Percentiles rank a stretch among this genome's conserved stretches.
Evolutionary conservation across 2,329 filamentous ascomycete genomes (phyloP).

Genomic region (Ceratocystis papillata): DNA sequence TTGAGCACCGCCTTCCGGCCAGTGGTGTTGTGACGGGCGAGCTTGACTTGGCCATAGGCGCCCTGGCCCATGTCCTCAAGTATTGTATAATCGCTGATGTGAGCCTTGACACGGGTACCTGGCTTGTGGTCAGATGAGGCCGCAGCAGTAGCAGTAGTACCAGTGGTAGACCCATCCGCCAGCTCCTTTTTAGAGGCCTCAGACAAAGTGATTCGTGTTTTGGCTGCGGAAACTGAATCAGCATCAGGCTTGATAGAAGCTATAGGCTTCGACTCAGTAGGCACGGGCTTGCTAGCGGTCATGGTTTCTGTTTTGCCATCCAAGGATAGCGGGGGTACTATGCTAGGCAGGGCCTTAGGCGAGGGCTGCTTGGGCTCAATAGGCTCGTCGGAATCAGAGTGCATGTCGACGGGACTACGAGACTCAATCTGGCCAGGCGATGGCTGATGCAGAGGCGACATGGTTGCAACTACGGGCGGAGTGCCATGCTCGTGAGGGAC

Average conservation of each 20-base stretch:
- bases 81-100: slow-evolving; percentile 80
- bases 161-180: not conserved
- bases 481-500: slow-evolving; percentile 47
- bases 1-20: slow-evolving; percentile 86
- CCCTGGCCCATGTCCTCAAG: slow-evolving; percentile 98
- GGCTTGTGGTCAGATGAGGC: slow-evolving; percentile 51
- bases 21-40: slow-evolving; percentile 73
- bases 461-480: slow-evolving; percentile 50
- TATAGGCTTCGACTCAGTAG: not conserved
- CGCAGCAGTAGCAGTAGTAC: slow-evolving; percentile 10
- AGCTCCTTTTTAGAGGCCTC: not conserved
- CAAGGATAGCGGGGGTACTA: slow-evolving; percentile 17
- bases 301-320: slow-evolving; percentile 12
- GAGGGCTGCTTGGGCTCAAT: slow-evolving; percentile 31
- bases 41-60: slow-evolving; percentile 93
- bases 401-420: slow-evolving; percentile 22
- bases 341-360: slow-evolving; percentile 25
- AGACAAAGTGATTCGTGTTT: not conserved
- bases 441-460: slow-evolving; percentile 66
- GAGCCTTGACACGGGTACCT: slow-evolving; percentile 30
- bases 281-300: not conserved
- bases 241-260: not conserved
- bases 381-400: slow-evolving; percentile 23
- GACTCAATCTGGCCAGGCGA: slow-evolving; percentile 55
- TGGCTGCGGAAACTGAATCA: not conserved